Base-by-base conservation (phyloP, 148 eudicot genomes). In the Vaccinium macrocarpon region DNA sequence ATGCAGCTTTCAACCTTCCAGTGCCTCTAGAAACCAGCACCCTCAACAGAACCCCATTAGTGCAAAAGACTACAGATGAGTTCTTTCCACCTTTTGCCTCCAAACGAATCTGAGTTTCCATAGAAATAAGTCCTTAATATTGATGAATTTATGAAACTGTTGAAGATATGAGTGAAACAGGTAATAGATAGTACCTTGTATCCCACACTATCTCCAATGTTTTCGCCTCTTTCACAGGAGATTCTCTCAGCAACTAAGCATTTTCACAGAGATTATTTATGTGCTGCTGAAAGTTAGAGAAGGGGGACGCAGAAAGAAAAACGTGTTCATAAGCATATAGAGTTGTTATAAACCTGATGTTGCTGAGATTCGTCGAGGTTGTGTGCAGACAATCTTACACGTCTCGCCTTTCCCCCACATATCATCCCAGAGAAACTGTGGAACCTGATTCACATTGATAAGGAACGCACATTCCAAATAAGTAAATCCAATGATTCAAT, bases 331-430 rank as follows among this genome's bases (percentile, higher is more conserved):
- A 81, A 13, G 66, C 83, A 84, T 62, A 77, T 8, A 80, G 21
- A 66, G 35, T 52, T 7, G 79, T 73, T 50, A 76, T 35, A 82
- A 74, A 94, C 99, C 99, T 90, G 99, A 91, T 79, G 78, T 91
- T 82, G 99, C 99, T 15, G 99, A 96, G 78, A 96, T 96, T 83
- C 99, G 90, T 12, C 98, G 91, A 57, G 99, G 99, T 86, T 96
- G 99, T 42, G 99, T 95, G 81, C 99, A 96, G 78, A 96, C 87
- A 82, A 96, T 85, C 89, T 96, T 96, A 88, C 99, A 96, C 70
- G 92, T 59, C 88, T 95, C 90, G 10, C 95, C 97, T 83, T 89
- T 90, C 68, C 88, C 88, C 99, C 99, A 96, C 91, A 90, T 90
- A 87, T 90, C 57, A 76, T 96, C 99, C 85, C 95, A 87, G 77